Evolutionary conservation across 1,284 basidiomycete genomes (phyloP), one percentile per base, ranked within the genome.

Genomic region (Hortiboletus rubellus): DNA sequence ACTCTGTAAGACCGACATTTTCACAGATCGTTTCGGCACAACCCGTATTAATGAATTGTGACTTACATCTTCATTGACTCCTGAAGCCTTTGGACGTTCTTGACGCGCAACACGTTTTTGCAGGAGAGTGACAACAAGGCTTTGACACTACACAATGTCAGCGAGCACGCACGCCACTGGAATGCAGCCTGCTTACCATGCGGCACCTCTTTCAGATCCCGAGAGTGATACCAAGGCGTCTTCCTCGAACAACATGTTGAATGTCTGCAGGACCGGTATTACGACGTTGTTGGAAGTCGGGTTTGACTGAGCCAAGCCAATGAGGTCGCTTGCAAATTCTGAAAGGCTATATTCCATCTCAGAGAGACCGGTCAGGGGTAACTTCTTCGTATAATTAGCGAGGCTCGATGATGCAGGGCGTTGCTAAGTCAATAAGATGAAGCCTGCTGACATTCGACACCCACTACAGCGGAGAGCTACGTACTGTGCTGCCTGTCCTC

Each of bases 21-120:
- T 51, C 37, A 49, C 46, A 55, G 53, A 59, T 55, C 50, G 24
- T 22, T 52, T 58, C 59, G 52, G 58, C 17, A 57, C 27, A 51
- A 57, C 45, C 50, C 53, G 48, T 51, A 40, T 57, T 60, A 59
- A 67, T 58, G 53, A 48, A 50, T n/a, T 57, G 60, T 55, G 51
- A 55, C 82, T 63, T 64, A 95, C 94, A 91, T 82, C 74, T 86
- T 90, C 89, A 94, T 91, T 2, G 86, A 84, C 59, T 87, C 84
- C 8, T 81, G 79, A 38, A 96, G 84, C 52, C 94, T 76, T 63
- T 90, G 88, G 15, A 92, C 77, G 60, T 83, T 94, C 75, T 93
- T 96, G 50, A 95, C 74, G 31, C 82, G 82, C 27, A 77, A 73
- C 11, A 87, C 77, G 70, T 87, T 85, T 67, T 76, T 83, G 12